A percentile compares a stretch with the other conserved stretches of the same genome.
These are phyloP conservation scores for Euclidium syriacum DNA, from an alignment of 345 rosid genomes.

Conservation along the genomic window DNA sequence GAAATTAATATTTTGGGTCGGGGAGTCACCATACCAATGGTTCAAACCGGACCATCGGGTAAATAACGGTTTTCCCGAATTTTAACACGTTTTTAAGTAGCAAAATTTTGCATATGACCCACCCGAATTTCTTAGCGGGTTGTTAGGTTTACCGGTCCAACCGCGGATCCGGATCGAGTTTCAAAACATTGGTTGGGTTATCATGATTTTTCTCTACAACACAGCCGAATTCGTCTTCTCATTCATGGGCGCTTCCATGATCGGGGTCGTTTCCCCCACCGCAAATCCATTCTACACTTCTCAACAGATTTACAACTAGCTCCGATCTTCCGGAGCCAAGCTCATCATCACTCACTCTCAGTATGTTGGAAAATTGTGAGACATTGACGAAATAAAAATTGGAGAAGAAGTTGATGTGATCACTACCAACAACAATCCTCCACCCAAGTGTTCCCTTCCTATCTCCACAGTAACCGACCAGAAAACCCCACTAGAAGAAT, in stretches of 20 bases:
- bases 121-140: no score
- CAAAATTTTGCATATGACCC: no score
- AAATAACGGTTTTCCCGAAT: no score
- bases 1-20: no score
- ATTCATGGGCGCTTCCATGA: constrained; percentile 85
- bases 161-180: no score
- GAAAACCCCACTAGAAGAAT: not conserved
- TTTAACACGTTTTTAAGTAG: no score
- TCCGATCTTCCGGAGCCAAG: constrained; percentile 42
- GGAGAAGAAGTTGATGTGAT: constrained; percentile 50
- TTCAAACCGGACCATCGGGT: no score
- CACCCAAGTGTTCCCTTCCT: constrained; percentile 60
- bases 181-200: no score
- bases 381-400: constrained; percentile 11
- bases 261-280: constrained; percentile 73
- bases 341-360: constrained; percentile 66
- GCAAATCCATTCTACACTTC: constrained; percentile 89
- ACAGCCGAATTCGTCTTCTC: constrained; percentile 75
- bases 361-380: constrained; percentile 53
- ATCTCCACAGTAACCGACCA: constrained; percentile 51
- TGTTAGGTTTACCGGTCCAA: no score
- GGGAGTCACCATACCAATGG: no score
- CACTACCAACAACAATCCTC: constrained; percentile 48
- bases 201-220: constrained; percentile 85
- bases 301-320: constrained; percentile 62